Evolutionary conservation across 2,329 filamentous ascomycete genomes (phyloP).

Genomic region (Zasmidium cellare): DNA sequence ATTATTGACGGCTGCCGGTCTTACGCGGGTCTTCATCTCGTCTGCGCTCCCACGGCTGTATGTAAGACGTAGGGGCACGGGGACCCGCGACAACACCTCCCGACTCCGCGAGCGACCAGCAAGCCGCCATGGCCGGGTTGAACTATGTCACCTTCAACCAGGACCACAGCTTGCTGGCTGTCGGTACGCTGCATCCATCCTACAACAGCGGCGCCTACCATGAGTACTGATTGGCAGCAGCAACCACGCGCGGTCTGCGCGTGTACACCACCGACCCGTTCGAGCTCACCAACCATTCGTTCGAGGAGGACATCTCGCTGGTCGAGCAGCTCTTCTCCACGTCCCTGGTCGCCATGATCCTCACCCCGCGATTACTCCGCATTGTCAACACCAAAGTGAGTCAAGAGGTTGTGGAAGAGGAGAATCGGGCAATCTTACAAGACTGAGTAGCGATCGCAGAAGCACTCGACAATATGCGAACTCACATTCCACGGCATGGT

Average conservation of each 20-base stretch:
- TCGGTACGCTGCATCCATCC: slow-evolving; percentile 61
- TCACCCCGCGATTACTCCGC: slow-evolving; percentile 86
- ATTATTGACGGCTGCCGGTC: background rate
- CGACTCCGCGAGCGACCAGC: background rate
- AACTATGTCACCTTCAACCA: slow-evolving; percentile 99
- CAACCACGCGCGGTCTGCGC: slow-evolving; percentile 89
- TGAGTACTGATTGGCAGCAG: slow-evolving; percentile 45
- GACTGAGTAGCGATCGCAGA: slow-evolving; percentile 42
- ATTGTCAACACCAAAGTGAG: slow-evolving; percentile 96
- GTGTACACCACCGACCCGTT: slow-evolving; percentile 98
- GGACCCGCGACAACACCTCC: background rate
- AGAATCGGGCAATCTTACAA: slow-evolving; percentile 16
- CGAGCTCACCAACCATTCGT: slow-evolving; percentile 88
- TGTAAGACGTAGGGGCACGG: background rate
- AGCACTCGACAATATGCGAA: slow-evolving; percentile 89
- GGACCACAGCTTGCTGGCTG: slow-evolving; percentile 93
- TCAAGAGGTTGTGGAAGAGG: slow-evolving; percentile 1
- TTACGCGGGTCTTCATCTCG: background rate
- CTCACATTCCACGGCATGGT: slow-evolving; percentile 98
- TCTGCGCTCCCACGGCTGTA: background rate
- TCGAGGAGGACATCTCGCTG: slow-evolving; percentile 85
- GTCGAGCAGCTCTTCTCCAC: slow-evolving; percentile 99
- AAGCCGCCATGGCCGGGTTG: slow-evolving; percentile 51
- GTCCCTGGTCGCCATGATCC: slow-evolving; percentile 87
- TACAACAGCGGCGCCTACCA: slow-evolving; percentile 5